Evolutionary conservation across 2,329 filamentous ascomycete species (phyloP).

Genomic region (Drechslerella stenobrocha): DNA sequence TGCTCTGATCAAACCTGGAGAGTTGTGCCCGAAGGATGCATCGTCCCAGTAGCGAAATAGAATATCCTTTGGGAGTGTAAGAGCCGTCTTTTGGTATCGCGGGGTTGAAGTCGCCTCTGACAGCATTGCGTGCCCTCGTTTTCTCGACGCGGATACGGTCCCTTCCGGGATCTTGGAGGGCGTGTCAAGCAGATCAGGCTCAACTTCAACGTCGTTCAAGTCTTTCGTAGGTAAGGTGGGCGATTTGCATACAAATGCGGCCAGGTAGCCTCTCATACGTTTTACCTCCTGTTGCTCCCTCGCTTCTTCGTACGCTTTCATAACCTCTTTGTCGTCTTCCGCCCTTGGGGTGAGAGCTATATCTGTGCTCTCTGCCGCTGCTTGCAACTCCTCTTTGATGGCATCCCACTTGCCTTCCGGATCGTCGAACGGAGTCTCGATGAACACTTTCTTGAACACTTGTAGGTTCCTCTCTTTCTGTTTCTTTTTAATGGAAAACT

Average conservation of each 20-base stretch:
- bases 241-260: conserved; percentile 21
- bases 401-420: conserved; percentile 20
- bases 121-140: conserved; percentile 11
- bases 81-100: neutral
- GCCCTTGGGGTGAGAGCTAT: conserved; percentile 5
- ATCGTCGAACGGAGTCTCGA: conserved; percentile 29
- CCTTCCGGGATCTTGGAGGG: conserved; percentile 21
- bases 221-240: conserved; percentile 7
- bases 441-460: conserved; percentile 29
- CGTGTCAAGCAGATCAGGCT: conserved; percentile 7
- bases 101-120: neutral
- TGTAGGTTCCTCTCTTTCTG: conserved; percentile 24
- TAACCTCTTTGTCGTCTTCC: conserved; percentile 19
- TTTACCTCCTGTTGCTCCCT: conserved; percentile 16
- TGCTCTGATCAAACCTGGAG: conserved; percentile 24
- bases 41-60: conserved; percentile 41
- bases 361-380: conserved; percentile 24
- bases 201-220: conserved; percentile 13
- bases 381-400: conserved; percentile 23
- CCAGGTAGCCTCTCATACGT: conserved; percentile 10
- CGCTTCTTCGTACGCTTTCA: conserved; percentile 10
- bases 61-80: conserved; percentile 18
- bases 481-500: conserved; percentile 15
- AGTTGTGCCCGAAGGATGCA: conserved; percentile 40
- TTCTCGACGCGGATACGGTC: conserved; percentile 4